Evolutionary conservation across 116 monocot genomes (phyloP).

Genomic region (Posidonia oceanica): DNA sequence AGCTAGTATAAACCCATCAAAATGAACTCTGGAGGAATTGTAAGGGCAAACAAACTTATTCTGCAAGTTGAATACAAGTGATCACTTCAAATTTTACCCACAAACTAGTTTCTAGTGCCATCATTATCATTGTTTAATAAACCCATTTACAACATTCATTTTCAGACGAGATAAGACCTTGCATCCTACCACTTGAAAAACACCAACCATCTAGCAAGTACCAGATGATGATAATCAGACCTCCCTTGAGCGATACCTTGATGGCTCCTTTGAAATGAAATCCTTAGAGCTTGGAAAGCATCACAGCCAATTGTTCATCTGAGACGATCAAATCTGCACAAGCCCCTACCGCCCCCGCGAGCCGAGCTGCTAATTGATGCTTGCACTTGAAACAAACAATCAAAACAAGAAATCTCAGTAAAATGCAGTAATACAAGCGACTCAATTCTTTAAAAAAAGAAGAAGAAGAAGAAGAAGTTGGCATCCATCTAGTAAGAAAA

Average conservation of each 20-base stretch:
- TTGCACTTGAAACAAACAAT: conserved; percentile 46
- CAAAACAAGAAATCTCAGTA: background rate
- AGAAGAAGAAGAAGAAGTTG: background rate
- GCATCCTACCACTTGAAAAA: too few relatives aligned
- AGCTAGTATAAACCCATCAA: background rate
- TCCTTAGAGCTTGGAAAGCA: conserved; percentile 63
- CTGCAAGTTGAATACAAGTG: background rate
- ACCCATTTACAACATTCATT: too few relatives aligned
- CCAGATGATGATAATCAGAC: too few relatives aligned
- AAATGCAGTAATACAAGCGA: background rate
- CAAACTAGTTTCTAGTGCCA: too few relatives aligned
- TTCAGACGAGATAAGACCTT: too few relatives aligned
- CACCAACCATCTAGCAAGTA: too few relatives aligned
- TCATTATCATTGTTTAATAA: too few relatives aligned
- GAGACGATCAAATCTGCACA: conserved; percentile 41
- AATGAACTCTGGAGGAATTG: background rate
- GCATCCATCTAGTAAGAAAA: background rate
- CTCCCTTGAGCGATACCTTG: background rate
- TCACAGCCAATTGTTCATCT: conserved; percentile 68
- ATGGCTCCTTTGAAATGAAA: background rate
- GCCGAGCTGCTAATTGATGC: conserved; percentile 81
- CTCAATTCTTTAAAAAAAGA: background rate
- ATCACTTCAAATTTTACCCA: too few relatives aligned
- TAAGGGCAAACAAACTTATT: background rate
- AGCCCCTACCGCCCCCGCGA: conserved; percentile 65